Percentiles rank a stretch among this genome's conserved stretches.
Conservation (phyloP, 768 basidiomycete species). For the Suillus plorans region DNA sequence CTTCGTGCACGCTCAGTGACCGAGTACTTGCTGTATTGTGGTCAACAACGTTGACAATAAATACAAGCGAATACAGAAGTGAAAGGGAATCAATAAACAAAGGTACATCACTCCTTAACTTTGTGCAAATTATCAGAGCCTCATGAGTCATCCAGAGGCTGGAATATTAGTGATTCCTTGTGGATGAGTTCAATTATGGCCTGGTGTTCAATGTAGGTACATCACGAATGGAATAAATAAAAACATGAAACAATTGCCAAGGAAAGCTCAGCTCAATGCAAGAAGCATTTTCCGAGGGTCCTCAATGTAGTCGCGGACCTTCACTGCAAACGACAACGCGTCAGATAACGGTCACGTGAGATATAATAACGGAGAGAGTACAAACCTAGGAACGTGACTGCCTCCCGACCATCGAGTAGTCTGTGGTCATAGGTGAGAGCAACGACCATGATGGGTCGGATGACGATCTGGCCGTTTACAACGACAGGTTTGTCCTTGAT, state of each 20-base stretch:
- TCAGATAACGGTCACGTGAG: conserved; percentile 9
- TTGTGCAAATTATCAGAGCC: background rate
- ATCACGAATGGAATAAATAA: background rate
- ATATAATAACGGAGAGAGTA: conserved; percentile 12
- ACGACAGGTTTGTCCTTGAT: conserved; percentile 92
- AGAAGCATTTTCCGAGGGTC: conserved; percentile 90
- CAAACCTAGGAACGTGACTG: conserved; percentile 95
- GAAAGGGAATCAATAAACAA: background rate
- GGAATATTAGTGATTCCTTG: background rate
- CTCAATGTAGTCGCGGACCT: conserved; percentile 91
- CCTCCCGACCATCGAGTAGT: conserved; percentile 93
- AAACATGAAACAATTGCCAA: background rate
- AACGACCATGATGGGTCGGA: conserved; percentile 95
- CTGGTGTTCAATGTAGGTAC: background rate
- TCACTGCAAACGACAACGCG: conserved; percentile 47
- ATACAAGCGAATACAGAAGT: background rate
- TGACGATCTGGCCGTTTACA: conserved; percentile 92
- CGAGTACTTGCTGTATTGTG: background rate
- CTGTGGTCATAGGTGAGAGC: conserved; percentile 96
- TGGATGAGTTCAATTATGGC: background rate
- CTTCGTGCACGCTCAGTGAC: background rate
- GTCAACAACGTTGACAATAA: background rate
- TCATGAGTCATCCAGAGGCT: background rate
- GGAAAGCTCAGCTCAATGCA: conserved; percentile 20
- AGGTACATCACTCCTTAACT: background rate